phyloP scores from a whole-genome alignment of 257 asterid species.

The Forsythia viridissima region DNA sequence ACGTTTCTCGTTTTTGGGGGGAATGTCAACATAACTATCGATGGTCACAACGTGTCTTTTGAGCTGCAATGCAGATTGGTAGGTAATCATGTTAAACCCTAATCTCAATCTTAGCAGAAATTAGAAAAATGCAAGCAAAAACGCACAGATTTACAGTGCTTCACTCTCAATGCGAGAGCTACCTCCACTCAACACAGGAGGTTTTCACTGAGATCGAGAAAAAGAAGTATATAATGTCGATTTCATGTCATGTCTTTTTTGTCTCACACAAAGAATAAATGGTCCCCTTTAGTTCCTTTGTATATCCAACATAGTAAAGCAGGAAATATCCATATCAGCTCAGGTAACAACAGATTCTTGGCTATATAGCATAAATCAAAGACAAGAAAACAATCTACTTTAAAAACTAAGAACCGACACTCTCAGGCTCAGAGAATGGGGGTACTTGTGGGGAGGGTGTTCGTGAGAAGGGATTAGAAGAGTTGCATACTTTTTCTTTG shows the following conservation, averaged over 20 bases:
- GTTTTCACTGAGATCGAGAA: not conserved
- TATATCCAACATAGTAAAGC: not conserved
- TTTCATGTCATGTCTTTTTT: not conserved
- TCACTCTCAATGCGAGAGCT: not conserved
- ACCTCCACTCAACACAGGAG: not conserved
- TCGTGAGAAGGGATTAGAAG: not conserved
- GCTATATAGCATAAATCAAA: not conserved
- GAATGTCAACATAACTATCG: constrained; percentile 73
- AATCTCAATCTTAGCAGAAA: not conserved
- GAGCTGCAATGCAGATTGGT: constrained; percentile 47
- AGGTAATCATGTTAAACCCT: not conserved
- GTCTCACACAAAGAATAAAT: not conserved
- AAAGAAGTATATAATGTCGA: not conserved
- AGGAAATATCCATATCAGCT: not conserved
- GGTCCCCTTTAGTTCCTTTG: not conserved
- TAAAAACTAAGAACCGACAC: not conserved
- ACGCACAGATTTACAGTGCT: too few relatives aligned
- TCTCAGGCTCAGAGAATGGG: not conserved
- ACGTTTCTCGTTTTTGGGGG: constrained; percentile 60
- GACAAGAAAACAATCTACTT: not conserved
- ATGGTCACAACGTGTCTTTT: constrained; percentile 74
- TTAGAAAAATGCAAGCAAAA: too few relatives aligned
- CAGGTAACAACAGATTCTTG: not conserved
- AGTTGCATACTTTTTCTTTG: constrained; percentile 56
- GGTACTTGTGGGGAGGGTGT: not conserved